Evolutionary conservation across 179 eudicot genomes (phyloP).

Genomic region (Silene noctiflora): DNA sequence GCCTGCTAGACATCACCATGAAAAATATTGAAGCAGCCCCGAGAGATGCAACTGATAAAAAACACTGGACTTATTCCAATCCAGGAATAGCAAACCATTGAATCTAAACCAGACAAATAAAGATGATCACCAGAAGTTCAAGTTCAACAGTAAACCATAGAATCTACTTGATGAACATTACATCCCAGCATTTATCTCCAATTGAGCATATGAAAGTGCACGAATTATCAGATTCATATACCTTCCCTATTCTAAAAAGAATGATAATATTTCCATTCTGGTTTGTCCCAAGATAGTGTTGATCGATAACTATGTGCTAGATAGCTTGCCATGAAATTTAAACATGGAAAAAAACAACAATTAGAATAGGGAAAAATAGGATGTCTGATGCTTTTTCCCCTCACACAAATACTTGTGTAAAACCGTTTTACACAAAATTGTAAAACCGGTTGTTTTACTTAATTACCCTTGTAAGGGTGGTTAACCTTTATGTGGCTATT

Average conservation of each 20-base stretch:
- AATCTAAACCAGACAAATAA: background rate
- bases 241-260: background rate
- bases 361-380: background rate
- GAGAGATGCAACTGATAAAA: background rate
- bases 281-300: background rate
- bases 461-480: too few species aligned
- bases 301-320: background rate
- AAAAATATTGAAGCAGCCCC: background rate
- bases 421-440: too few species aligned
- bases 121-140: background rate
- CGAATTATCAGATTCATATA: background rate
- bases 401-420: background rate
- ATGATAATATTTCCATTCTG: background rate
- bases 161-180: constrained; percentile 1
- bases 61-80: background rate
- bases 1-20: constrained; percentile 4
- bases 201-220: too few species aligned
- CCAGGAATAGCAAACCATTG: background rate
- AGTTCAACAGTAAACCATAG: background rate
- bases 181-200: background rate
- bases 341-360: background rate
- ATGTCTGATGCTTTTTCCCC: background rate
- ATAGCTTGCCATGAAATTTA: background rate
- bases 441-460: too few species aligned
- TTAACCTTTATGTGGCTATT: too few species aligned